These are phyloP conservation scores for Cryptosporidium bovis DNA, from an alignment of 169 alveolate species.

Conservation along the genomic window DNA sequence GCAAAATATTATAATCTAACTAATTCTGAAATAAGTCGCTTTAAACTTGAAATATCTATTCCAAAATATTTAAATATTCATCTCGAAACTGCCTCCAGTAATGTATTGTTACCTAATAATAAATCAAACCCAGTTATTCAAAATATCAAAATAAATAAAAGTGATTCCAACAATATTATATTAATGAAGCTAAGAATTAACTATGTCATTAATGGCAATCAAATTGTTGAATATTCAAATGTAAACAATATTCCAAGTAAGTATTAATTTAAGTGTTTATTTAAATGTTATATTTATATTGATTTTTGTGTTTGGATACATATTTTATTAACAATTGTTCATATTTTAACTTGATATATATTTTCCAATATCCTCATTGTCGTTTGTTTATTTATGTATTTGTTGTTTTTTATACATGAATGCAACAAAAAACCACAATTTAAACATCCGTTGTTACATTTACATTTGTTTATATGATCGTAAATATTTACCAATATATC, in stretches of 20 bases:
- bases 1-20: conserved; percentile 58
- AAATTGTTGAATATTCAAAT: conserved; percentile 60
- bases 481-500: conserved; percentile 7
- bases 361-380: conserved; percentile 28
- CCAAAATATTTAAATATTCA: conserved; percentile 62
- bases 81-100: conserved; percentile 16
- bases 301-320: neutral
- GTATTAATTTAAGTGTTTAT: conserved; percentile 5
- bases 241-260: conserved; percentile 58
- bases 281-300: neutral
- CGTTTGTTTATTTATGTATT: conserved; percentile 34
- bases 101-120: conserved; percentile 15
- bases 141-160: conserved; percentile 38
- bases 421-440: conserved; percentile 39
- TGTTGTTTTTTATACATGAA: conserved; percentile 57
- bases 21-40: conserved; percentile 16
- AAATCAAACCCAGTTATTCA: conserved; percentile 27
- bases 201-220: conserved; percentile 30
- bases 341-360: conserved; percentile 2
- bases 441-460: conserved; percentile 53
- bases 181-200: conserved; percentile 61
- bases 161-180: conserved; percentile 5
- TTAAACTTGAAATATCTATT: conserved; percentile 60
- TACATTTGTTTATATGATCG: conserved; percentile 2
- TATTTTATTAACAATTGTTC: neutral